Conservation (phyloP, 139 green algal genomes). For the Chlamydomonas sp. region DNA sequence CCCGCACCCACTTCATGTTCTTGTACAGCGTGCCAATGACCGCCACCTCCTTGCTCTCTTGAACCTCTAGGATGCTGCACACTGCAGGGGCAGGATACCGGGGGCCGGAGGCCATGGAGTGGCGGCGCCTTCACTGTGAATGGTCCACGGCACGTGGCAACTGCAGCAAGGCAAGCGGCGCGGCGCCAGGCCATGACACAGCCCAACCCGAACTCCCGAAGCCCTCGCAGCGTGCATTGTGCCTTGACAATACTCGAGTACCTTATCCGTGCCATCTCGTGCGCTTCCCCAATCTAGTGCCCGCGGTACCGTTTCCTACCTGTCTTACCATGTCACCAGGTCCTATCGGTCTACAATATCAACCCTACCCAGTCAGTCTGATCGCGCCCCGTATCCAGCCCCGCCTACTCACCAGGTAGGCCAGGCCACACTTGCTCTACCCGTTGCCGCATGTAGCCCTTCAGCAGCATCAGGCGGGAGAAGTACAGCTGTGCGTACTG, state of each 20-base stretch:
- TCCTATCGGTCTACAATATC: too few relatives aligned
- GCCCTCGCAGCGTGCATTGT: neutral
- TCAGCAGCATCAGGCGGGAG: slow-evolving; percentile 77
- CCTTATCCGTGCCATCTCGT: neutral
- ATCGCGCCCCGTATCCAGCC: neutral
- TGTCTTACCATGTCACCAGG: neutral
- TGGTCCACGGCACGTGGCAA: neutral
- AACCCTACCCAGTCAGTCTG: too few relatives aligned
- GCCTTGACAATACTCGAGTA: neutral
- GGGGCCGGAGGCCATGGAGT: neutral
- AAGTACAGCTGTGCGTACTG: slow-evolving; percentile 98
- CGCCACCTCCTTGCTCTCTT: slow-evolving; percentile 74
- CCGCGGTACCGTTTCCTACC: neutral
- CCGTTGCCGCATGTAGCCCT: slow-evolving; percentile 46
- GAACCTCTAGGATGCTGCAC: slow-evolving; percentile 81
- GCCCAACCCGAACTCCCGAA: neutral
- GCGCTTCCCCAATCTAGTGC: neutral
- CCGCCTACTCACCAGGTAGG: slow-evolving; percentile 54
- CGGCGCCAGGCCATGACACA: neutral
- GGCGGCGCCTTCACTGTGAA: neutral
- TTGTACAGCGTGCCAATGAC: slow-evolving; percentile 97
- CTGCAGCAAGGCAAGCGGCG: neutral
- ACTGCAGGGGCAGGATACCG: slow-evolving; percentile 48
- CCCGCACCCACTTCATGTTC: slow-evolving; percentile 79
- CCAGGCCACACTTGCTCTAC: slow-evolving; percentile 76